Percentiles rank a stretch among this genome's conserved stretches.
phyloP scores from a whole-genome alignment of 1,284 basidiomycete species.

The Agaricales sp. region DNA sequence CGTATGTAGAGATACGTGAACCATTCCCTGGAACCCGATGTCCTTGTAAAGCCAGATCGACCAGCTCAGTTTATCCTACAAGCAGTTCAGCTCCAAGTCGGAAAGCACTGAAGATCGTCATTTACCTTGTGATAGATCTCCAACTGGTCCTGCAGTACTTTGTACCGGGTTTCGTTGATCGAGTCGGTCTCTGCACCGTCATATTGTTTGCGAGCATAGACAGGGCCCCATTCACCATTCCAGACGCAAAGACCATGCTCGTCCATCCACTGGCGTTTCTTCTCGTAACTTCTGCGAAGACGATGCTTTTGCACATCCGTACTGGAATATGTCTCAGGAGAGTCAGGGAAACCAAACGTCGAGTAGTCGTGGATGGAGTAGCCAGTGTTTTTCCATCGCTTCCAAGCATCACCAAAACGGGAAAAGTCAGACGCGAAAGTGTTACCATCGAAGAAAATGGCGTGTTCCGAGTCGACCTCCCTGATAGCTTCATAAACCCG shows the following conservation, averaged over 20 bases:
- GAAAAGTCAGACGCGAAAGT: conserved; percentile 63
- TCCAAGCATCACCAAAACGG: conserved; percentile 40
- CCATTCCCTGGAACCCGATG: conserved; percentile 80
- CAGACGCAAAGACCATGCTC: conserved; percentile 53
- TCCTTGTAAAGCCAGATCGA: conserved; percentile 84
- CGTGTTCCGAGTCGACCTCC: conserved; percentile 46
- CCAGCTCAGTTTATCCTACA: conserved; percentile 60
- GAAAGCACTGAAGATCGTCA: neutral
- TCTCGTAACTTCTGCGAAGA: conserved; percentile 45
- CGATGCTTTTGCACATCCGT: conserved; percentile 41
- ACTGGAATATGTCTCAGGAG: conserved; percentile 45
- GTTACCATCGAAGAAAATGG: conserved; percentile 53
- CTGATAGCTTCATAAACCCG: conserved; percentile 50
- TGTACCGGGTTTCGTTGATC: conserved; percentile 60
- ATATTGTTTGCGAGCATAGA: conserved; percentile 33
- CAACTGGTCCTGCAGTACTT: conserved; percentile 63
- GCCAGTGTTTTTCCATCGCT: conserved; percentile 50
- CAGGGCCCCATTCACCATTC: conserved; percentile 56
- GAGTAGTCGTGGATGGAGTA: conserved; percentile 74
- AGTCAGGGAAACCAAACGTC: conserved; percentile 58
- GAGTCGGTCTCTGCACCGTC: conserved; percentile 47
- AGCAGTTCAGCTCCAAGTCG: conserved; percentile 1
- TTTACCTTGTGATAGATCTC: conserved; percentile 56
- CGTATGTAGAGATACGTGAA: conserved; percentile 56
- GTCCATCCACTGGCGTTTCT: conserved; percentile 65